phyloP scores from a whole-genome alignment of 495 filamentous ascomycete species.

The Chaetomium fimeti region DNA sequence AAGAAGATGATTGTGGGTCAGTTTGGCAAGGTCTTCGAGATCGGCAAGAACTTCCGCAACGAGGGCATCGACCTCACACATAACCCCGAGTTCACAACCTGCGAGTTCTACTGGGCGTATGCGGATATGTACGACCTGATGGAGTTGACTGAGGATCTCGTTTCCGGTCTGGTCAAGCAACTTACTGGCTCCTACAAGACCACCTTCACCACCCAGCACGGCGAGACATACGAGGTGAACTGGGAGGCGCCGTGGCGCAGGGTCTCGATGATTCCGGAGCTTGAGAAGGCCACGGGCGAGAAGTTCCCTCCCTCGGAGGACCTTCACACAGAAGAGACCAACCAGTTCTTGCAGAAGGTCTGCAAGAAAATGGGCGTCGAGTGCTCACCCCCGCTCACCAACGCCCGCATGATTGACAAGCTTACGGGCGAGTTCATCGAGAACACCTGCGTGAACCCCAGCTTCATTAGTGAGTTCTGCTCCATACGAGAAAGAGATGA shows the following conservation, averaged over 20 bases:
- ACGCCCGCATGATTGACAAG: constrained; percentile 97
- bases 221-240: constrained; percentile 85
- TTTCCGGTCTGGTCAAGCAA: constrained; percentile 86
- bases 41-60: constrained; percentile 91
- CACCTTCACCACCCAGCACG: constrained; percentile 73
- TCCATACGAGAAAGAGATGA: background rate
- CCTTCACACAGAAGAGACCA: constrained; percentile 84
- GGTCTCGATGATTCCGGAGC: constrained; percentile 92
- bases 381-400: constrained; percentile 85
- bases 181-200: constrained; percentile 84
- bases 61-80: constrained; percentile 92
- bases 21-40: constrained; percentile 81
- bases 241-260: constrained; percentile 94
- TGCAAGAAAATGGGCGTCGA: constrained; percentile 88
- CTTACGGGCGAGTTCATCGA: constrained; percentile 96
- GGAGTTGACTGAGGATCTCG: constrained; percentile 89
- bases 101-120: constrained; percentile 96
- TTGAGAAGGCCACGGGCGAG: constrained; percentile 85
- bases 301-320: constrained; percentile 89
- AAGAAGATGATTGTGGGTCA: constrained; percentile 90
- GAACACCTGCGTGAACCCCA: constrained; percentile 88
- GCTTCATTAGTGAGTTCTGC: constrained; percentile 74
- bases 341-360: constrained; percentile 78
- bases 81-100: constrained; percentile 97
- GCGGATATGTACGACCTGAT: constrained; percentile 92